Base-by-base conservation (phyloP, 225 moss, liverwort and hornwort species). In the Marchantia paleacea region DNA sequence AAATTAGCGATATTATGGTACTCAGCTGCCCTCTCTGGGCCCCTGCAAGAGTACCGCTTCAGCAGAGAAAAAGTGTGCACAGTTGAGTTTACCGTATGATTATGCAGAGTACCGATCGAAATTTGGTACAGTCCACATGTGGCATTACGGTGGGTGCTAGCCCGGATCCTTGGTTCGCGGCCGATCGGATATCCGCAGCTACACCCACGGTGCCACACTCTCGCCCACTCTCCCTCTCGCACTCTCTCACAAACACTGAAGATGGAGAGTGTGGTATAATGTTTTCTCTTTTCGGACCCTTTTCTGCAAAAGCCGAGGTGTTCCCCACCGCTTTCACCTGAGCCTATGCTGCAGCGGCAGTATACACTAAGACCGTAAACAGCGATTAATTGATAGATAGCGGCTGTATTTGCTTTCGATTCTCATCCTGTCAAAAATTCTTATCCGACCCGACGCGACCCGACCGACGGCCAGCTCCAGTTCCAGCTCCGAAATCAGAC, bases 1-100 rank as follows among this genome's bases (percentile, higher is more conserved):
- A 67, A 67, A 67, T 67, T 67, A 67, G 66, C 66, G 66, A 67
- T 67, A 67, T 67, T 67, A 67, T 67, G 66, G 66, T 67, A 67
- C 66, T 67, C 26, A 67, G 66, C 66, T 26, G 66, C 66, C 29
- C 12, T 26, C 14, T 26, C 28, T 24, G 66, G 66, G 26, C 66
- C 66, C 66, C 66, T 67, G 66, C 12, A 67, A 12, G 66, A 67
- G 66, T 67, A 67, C 66, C 66, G 29, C 29, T 67, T 12, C 1
- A 67, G 26, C 26, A 67, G 28, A 67, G 26, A 26, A 28, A 67
- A 67, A 30, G 66, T 67, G 66, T 67, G 66, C 11, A 30, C 66
- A 61, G 61, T 67, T 67, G 25, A 67, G 66, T 67, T 67, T 67
- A 67, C 66, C 25, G 66, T 67, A 67, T 67, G 66, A 67, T 67